A percentile compares a stretch with the other conserved stretches of the same genome.
These are phyloP conservation scores for Penicillium ochrochloron DNA, from an alignment of 495 filamentous ascomycete species.

Conservation along the genomic window DNA sequence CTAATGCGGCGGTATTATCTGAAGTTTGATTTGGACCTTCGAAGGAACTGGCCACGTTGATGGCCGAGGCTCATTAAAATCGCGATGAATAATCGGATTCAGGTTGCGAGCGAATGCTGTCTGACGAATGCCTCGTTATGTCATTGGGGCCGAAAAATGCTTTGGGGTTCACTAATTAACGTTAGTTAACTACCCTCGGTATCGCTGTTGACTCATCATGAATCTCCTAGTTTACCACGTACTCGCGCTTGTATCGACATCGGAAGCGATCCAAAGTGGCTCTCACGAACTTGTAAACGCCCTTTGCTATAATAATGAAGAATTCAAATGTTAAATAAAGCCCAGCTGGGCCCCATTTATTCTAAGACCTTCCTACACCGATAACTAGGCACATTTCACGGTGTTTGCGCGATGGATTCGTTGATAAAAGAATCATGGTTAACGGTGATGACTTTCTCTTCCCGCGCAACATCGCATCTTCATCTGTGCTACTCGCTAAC, in stretches of 20 bases:
- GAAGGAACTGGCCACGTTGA: background rate
- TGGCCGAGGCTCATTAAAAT: background rate
- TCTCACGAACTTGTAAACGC: background rate
- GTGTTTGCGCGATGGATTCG: too few relatives aligned
- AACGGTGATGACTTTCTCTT: too few relatives aligned
- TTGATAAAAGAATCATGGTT: too few relatives aligned
- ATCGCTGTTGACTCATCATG: slow-evolving; percentile 5
- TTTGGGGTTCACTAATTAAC: background rate
- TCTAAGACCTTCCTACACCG: too few relatives aligned
- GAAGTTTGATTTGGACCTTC: too few relatives aligned
- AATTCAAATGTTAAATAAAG: too few relatives aligned
- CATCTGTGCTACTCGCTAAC: too few relatives aligned
- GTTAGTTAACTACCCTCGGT: background rate
- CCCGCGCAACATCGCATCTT: too few relatives aligned
- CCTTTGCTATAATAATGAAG: too few relatives aligned
- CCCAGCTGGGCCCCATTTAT: too few relatives aligned
- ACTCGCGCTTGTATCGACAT: background rate
- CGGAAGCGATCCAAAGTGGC: background rate
- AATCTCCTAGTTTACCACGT: background rate
- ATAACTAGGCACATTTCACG: too few relatives aligned
- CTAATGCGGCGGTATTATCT: too few relatives aligned
- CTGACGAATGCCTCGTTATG: background rate
- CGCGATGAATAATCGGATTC: background rate
- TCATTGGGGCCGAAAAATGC: background rate
- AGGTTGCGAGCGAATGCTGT: background rate